A percentile compares a stretch with the other conserved stretches of the same genome.
Evolutionary conservation across 208 protist genomes (phyloP).

Genomic region (Wallacemonas collosoma): DNA sequence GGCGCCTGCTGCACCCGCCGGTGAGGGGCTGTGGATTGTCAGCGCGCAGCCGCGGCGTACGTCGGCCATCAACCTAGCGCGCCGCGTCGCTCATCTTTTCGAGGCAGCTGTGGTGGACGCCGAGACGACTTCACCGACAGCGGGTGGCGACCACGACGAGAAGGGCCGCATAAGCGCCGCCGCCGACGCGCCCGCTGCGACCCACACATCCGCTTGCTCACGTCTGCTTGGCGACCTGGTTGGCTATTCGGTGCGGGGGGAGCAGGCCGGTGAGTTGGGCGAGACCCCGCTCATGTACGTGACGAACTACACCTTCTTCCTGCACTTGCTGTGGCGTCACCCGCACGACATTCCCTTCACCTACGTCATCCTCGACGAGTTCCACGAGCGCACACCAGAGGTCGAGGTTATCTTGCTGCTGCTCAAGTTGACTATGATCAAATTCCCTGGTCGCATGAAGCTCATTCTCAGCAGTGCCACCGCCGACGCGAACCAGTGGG

Average conservation of each 20-base stretch:
- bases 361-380: slow-evolving; percentile 94
- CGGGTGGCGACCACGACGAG: background rate
- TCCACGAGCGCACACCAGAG: slow-evolving; percentile 95
- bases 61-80: slow-evolving; percentile 77
- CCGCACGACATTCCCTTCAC: slow-evolving; percentile 69
- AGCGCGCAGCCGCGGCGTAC: slow-evolving; percentile 84
- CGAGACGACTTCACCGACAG: background rate
- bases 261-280: slow-evolving; percentile 69
- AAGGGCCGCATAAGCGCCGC: background rate
- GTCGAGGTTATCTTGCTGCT: slow-evolving; percentile 90
- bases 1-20: background rate
- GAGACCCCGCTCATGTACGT: slow-evolving; percentile 85
- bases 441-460: slow-evolving; percentile 66
- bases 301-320: slow-evolving; percentile 87
- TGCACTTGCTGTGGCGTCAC: slow-evolving; percentile 65
- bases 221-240: slow-evolving; percentile 45
- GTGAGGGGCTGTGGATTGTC: slow-evolving; percentile 35
- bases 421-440: slow-evolving; percentile 79
- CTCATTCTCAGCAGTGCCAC: slow-evolving; percentile 92
- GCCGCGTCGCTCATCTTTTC: slow-evolving; percentile 59
- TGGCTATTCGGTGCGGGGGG: slow-evolving; percentile 84
- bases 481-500: slow-evolving; percentile 79
- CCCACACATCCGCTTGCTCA: background rate
- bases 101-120: slow-evolving; percentile 23
- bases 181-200: background rate